phyloP scores from a whole-genome alignment of 179 eudicot genomes.

The Silene vulgaris region DNA sequence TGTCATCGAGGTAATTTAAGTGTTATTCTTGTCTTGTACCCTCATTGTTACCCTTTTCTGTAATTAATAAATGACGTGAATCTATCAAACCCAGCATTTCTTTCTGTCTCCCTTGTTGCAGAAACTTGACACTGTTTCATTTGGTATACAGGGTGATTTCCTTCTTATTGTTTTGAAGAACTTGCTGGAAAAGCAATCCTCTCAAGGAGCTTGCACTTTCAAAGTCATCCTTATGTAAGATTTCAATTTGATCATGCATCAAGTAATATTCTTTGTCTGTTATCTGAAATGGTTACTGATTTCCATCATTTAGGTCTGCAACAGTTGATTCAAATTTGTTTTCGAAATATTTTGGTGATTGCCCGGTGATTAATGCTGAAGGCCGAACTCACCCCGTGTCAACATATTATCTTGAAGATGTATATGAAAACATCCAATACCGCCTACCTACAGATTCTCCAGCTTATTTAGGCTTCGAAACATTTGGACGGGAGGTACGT shows the following conservation, averaged over 20 bases:
- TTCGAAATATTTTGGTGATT: conserved; percentile 76
- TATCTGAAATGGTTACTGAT: conserved; percentile 9
- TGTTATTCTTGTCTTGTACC: background rate
- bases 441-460: conserved; percentile 89
- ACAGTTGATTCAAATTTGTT: conserved; percentile 89
- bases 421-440: conserved; percentile 64
- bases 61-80: background rate
- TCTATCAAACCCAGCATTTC: background rate
- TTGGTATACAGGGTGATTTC: conserved; percentile 76
- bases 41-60: background rate
- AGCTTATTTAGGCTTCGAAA: conserved; percentile 53
- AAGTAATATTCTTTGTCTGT: background rate
- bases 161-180: conserved; percentile 75
- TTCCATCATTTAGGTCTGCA: conserved; percentile 66
- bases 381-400: conserved; percentile 97
- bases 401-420: conserved; percentile 74
- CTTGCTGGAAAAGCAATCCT: conserved; percentile 74
- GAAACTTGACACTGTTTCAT: conserved; percentile 14
- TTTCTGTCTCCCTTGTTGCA: background rate
- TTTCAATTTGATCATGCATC: conserved; percentile 14
- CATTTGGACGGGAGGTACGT: conserved; percentile 36
- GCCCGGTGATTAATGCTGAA: conserved; percentile 88
- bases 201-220: conserved; percentile 42
- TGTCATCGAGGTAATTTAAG: background rate
- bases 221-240: conserved; percentile 89